phyloP scores from a whole-genome alignment of 345 rosid genomes.

The Barbarea vulgaris region DNA sequence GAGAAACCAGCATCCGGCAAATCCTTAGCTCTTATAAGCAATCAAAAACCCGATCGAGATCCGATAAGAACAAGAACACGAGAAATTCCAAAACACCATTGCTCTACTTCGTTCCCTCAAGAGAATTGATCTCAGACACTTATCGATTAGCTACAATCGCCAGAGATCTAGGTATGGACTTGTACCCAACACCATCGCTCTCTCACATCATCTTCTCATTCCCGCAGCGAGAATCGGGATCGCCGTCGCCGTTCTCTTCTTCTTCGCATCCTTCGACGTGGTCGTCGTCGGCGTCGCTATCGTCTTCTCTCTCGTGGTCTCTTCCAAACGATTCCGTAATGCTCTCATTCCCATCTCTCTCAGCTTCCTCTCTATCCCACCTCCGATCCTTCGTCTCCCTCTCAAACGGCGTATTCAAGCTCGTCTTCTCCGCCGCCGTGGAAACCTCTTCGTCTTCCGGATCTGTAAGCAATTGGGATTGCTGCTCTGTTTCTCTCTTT shows the following conservation, averaged over 20 bases:
- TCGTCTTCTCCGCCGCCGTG: constrained; percentile 42
- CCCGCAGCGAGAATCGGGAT: constrained; percentile 38
- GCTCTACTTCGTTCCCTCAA: constrained; percentile 57
- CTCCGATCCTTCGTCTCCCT: constrained; percentile 71
- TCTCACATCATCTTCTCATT: constrained; percentile 79
- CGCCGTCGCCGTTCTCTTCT: constrained; percentile 38
- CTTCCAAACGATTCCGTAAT: constrained; percentile 59
- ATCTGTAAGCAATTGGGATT: constrained; percentile 57
- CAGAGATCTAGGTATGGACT: constrained; percentile 74
- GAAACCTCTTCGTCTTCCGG: constrained; percentile 4
- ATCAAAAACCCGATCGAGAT: constrained; percentile 37
- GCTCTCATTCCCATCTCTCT: constrained; percentile 67
- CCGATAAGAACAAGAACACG: constrained; percentile 6
- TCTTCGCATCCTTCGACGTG: constrained; percentile 39
- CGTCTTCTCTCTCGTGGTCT: constrained; percentile 52
- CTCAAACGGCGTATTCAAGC: constrained; percentile 69
- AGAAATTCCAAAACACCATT: constrained; percentile 48
- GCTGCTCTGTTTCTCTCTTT: constrained; percentile 68
- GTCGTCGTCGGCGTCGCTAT: constrained; percentile 42
- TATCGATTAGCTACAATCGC: constrained; percentile 62
- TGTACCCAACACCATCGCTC: constrained; percentile 70
- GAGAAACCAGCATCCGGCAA: constrained; percentile 38
- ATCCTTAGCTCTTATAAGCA: constrained; percentile 33
- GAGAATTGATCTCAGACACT: constrained; percentile 58
- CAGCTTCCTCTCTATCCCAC: constrained; percentile 54